phyloP scores from a whole-genome alignment of 2,329 filamentous ascomycete genomes.

The Simplicillium sp. region DNA sequence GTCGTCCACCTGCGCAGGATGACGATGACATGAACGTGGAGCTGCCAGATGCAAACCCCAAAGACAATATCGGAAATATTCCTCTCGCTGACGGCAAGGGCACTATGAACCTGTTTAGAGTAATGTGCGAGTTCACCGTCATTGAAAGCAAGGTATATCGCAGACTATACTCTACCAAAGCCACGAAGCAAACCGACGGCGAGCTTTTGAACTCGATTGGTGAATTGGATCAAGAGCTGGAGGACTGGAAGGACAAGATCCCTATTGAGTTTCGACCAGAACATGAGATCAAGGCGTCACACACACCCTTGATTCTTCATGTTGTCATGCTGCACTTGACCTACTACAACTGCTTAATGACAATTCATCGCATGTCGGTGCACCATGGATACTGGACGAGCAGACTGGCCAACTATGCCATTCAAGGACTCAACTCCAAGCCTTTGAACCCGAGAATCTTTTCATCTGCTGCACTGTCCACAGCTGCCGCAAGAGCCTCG shows the following conservation, averaged over 20 bases:
- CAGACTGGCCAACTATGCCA: constrained; percentile 85
- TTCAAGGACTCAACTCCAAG: constrained; percentile 83
- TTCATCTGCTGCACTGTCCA: constrained; percentile 85
- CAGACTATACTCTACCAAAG: constrained; percentile 83
- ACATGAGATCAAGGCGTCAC: constrained; percentile 86
- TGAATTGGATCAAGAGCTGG: constrained; percentile 79
- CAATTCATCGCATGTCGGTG: constrained; percentile 96
- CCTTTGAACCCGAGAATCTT: constrained; percentile 92
- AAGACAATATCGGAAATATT: constrained; percentile 91
- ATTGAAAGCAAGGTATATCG: constrained; percentile 96
- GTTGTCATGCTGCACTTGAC: constrained; percentile 91
- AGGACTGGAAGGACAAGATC: constrained; percentile 94
- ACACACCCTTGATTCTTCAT: constrained; percentile 89
- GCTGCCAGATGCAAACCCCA: constrained; percentile 80
- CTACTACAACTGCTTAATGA: constrained; percentile 96
- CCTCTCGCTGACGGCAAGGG: constrained; percentile 79
- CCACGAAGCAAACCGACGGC: constrained; percentile 82
- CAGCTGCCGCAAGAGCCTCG: constrained; percentile 82
- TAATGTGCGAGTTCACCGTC: constrained; percentile 83
- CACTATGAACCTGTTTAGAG: constrained; percentile 89
- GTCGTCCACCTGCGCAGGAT: constrained; percentile 51
- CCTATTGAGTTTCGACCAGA: constrained; percentile 95
- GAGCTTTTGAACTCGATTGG: constrained; percentile 93
- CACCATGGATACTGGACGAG: constrained; percentile 98
- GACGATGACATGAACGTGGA: constrained; percentile 87